Conservation (phyloP, 1,139 yeast species). For the Kodamaea fungicola region DNA sequence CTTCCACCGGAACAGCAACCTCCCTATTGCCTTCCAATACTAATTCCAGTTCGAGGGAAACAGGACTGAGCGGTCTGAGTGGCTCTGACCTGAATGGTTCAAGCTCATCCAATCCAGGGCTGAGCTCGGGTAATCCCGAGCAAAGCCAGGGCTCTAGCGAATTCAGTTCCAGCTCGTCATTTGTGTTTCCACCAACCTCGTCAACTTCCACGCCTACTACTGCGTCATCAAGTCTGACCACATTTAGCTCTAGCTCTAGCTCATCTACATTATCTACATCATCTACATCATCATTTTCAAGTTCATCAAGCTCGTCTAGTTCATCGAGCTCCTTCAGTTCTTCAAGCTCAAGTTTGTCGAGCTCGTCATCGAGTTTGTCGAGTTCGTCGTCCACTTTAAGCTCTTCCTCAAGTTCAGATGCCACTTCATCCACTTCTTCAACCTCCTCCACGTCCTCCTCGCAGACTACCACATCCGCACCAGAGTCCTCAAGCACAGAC, state of each 20-base stretch:
- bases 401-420: slow-evolving; percentile 8
- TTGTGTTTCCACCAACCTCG: not conserved
- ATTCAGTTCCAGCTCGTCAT: no score
- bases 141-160: no score
- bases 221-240: not conserved
- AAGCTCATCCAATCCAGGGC: no score
- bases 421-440: slow-evolving; percentile 11
- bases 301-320: slow-evolving; percentile 2
- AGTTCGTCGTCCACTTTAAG: slow-evolving; percentile 6
- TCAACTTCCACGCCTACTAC: not conserved
- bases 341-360: slow-evolving; percentile 1
- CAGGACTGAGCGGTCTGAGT: no score
- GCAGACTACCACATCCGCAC: slow-evolving; percentile 8
- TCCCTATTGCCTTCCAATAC: no score
- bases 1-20: no score
- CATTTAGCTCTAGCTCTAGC: not conserved
- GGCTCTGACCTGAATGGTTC: no score
- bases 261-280: slow-evolving; percentile 1
- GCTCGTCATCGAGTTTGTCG: slow-evolving; percentile 3
- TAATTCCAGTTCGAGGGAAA: no score
- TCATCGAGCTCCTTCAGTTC: slow-evolving; percentile 1
- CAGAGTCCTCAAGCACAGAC: slow-evolving; percentile 12
- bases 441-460: slow-evolving; percentile 7
- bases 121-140: no score
- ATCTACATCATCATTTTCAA: slow-evolving; percentile 1